Evolutionary conservation across 2,329 filamentous ascomycete species (phyloP).

Genomic region (Anisogramma anomala): DNA sequence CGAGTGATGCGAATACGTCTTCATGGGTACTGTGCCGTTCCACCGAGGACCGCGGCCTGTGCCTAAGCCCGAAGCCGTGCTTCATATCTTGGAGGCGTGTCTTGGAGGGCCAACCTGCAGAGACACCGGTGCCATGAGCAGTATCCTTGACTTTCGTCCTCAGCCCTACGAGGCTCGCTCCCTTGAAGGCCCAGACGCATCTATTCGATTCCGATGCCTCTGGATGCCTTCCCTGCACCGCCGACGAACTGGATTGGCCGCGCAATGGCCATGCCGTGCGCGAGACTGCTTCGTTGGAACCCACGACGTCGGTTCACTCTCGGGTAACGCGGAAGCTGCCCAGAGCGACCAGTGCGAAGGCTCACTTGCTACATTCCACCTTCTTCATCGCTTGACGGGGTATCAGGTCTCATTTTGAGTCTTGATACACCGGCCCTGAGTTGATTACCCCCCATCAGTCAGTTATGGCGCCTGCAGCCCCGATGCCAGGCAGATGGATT

Average conservation of each 20-base stretch:
- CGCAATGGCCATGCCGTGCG: conserved; percentile 1
- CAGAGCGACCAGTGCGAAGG: not conserved
- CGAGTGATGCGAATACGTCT: no score
- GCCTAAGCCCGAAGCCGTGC: no score
- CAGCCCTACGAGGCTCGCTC: conserved; percentile 14
- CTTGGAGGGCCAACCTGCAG: no score
- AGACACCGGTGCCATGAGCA: no score
- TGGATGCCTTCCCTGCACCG: not conserved
- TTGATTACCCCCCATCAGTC: not conserved
- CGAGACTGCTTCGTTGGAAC: not conserved
- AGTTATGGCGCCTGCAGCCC: conserved; percentile 10
- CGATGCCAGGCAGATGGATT: conserved; percentile 9
- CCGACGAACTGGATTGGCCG: not conserved
- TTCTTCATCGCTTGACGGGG: conserved; percentile 3
- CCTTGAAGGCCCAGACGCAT: not conserved
- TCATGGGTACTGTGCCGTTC: no score
- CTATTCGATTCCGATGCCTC: not conserved
- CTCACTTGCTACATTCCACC: conserved; percentile 4
- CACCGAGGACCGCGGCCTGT: no score
- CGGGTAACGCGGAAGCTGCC: not conserved
- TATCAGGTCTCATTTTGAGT: conserved; percentile 9
- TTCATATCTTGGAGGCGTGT: no score
- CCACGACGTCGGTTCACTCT: not conserved
- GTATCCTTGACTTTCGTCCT: conserved; percentile 1
- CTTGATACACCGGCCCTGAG: conserved; percentile 3